Evolutionary conservation across 2,329 filamentous ascomycete species (phyloP), one percentile per base, ranked within the genome.

Genomic region (Colletotrichum tropicicola): DNA sequence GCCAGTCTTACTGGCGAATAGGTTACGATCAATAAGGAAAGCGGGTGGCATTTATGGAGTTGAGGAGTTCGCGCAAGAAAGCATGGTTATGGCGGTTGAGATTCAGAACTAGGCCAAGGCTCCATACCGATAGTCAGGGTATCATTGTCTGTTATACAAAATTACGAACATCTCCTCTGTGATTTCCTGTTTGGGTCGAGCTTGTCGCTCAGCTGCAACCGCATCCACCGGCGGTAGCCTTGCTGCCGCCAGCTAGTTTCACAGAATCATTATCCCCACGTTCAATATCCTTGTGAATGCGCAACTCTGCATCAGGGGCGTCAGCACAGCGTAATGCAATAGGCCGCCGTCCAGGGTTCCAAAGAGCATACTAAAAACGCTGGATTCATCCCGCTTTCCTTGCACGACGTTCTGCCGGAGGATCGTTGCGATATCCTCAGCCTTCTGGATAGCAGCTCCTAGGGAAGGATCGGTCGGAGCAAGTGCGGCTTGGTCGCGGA

Each of bases 221-320:
- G 12, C 77, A 75, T 19, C 75, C 73, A 7, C 73, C 69, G n/a
- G 67, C 49, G n/a, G 62, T 63, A 39, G 73, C 74, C 2, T 67
- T 76, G 65, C 30, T 35, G 12, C 59, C 47, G 30, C 79, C 83
- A 3, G 85, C 84, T 54, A 88, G 82, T 79, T 94, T 97, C 72
- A 98, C 88, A 32, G 91, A 92, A 71, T 98, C 94, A 74, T 99
- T 99, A 79, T 98, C 92, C 57, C 96, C 94, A 69, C 93, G 86
- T 78, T 99, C 95, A 28, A 91, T 99, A 69, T 97, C 83, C 66
- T 97, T 87, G 77, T 98, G 96, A 79, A 99, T 98, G 54, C 91
- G 87, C 61, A 98, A 81, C 75, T 91, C 94, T 98, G 70, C 32
- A 39, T 3, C 10, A 15, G 25, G 21, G 12, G 5, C 47, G 21